Evolutionary conservation across 108 stramenopile genomes (phyloP), one percentile per base, ranked within the genome.

Genomic region (Cyclotella atomus): DNA sequence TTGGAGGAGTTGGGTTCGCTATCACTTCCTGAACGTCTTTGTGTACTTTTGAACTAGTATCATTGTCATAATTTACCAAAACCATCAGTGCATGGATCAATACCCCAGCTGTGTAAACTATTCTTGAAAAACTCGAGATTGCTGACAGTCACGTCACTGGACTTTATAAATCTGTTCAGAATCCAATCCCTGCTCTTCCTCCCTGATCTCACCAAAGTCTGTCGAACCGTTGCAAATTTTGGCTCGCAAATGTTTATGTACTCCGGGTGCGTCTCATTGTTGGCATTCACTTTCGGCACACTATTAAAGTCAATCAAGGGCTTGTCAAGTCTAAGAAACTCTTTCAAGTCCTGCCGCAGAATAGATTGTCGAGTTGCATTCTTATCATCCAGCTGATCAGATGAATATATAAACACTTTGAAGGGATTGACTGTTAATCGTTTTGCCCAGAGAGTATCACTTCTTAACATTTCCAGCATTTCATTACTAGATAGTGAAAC

Each of bases 1-100:
- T 95, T 50, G 91, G 85, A 3, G 83, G 82, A 1, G 77, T 79
- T 49, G 82, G 73, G 32, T 79, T 79, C 47, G 77, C 77, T 34
- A 38, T 46, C 23, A 83, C 77, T 9, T 28, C 30, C 27, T 57
- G 45, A 47, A 36, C 5, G 9, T n/a, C 9, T 49, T 49, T 49
- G n/a, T 17, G n/a, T 19, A 49, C 47, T 41, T n/a, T n/a, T n/a
- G n/a, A n/a, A n/a, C n/a, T n/a, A n/a, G n/a, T n/a, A n/a, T n/a
- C n/a, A n/a, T n/a, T n/a, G n/a, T n/a, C n/a, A n/a, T n/a, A n/a
- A n/a, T n/a, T n/a, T n/a, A n/a, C n/a, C n/a, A n/a, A n/a, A n/a
- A n/a, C n/a, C n/a, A n/a, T n/a, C n/a, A n/a, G n/a, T n/a, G 44
- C 72, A 73, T 33, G 72, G 72, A 62, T 73, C 72, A 28, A 19